Evolutionary conservation across 1,284 basidiomycete genomes (phyloP), one percentile per base, ranked within the genome.

Genomic region (Fomitopsis palustris): DNA sequence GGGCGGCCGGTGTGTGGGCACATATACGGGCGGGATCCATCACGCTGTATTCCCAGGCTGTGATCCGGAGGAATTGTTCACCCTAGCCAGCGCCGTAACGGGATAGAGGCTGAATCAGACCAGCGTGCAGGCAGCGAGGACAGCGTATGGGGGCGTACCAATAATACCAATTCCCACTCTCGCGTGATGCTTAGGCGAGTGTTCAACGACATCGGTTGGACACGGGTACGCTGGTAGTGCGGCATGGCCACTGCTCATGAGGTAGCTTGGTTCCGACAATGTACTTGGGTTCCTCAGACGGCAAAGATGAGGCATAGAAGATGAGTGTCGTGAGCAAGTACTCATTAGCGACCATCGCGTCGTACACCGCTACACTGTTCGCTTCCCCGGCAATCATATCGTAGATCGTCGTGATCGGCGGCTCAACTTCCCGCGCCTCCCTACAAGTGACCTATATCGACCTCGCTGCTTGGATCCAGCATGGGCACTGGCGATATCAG

Each of bases 1-100:
- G 62, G 42, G 57, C 66, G 67, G 31, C 64, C 49, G 12, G 67
- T 68, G 29, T n/a, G 27, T 33, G 29, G 12, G 16, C 27, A 16
- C n/a, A 35, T 23, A 52, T 52, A 37, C 49, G 31, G 17, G 17
- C 17, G 31, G 4, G 31, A n/a, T 9, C 49, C 49, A 52, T 52
- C 49, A 52, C 49, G 29, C 49, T 52, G 49, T 19, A 17, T 52
- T 52, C 49, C 49, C 49, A 52, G 49, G 49, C 29, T 52, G 49
- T 52, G 49, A 21, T 21, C 49, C 49, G 49, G 49, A 35, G 49
- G 49, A 52, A 52, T 17, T 52, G 49, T 52, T 52, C 49, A 52
- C 12, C 49, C 49, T 52, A 21, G 9, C 7, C 49, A 33, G 49
- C 49, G 49, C 49, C 29, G 49, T 35, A 37, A 21, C 3, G 31